Evolutionary conservation across 176 grass and related monocot species (phyloP).

Genomic region (Oryza officinalis): DNA sequence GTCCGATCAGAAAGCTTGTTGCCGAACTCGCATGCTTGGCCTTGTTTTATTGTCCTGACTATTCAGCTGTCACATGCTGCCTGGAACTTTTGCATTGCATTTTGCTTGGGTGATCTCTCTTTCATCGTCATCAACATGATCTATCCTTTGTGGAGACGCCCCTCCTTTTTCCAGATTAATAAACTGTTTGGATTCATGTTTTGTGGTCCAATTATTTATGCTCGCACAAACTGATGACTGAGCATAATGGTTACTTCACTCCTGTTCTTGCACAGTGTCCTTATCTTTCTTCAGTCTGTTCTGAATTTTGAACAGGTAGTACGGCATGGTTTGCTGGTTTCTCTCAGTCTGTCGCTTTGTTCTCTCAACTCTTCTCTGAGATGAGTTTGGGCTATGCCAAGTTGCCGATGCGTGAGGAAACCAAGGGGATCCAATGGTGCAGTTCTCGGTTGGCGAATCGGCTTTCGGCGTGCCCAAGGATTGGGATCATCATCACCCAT

Average conservation of each 20-base stretch:
- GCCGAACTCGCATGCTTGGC: background rate
- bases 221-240: no score
- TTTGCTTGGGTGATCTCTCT: background rate
- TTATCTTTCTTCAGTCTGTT: background rate
- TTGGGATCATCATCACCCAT: background rate
- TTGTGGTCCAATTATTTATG: background rate
- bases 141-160: background rate
- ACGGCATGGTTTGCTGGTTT: background rate
- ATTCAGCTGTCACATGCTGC: constrained; percentile 7
- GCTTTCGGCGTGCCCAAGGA: constrained; percentile 43
- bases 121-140: constrained; percentile 27
- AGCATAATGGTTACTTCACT: no score
- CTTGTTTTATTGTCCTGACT: background rate
- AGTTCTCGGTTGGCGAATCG: background rate
- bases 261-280: no score
- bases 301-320: background rate
- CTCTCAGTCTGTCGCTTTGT: background rate
- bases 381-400: background rate
- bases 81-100: background rate
- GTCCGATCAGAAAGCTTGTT: constrained; percentile 12
- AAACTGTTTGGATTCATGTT: background rate
- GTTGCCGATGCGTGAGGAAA: background rate
- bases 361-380: background rate
- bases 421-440: constrained; percentile 13
- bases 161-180: background rate